Evolutionary conservation across 108 stramenopile species (phyloP), one percentile per base, ranked within the genome.

Genomic region (Cyclotella choctawhatcheeana): DNA sequence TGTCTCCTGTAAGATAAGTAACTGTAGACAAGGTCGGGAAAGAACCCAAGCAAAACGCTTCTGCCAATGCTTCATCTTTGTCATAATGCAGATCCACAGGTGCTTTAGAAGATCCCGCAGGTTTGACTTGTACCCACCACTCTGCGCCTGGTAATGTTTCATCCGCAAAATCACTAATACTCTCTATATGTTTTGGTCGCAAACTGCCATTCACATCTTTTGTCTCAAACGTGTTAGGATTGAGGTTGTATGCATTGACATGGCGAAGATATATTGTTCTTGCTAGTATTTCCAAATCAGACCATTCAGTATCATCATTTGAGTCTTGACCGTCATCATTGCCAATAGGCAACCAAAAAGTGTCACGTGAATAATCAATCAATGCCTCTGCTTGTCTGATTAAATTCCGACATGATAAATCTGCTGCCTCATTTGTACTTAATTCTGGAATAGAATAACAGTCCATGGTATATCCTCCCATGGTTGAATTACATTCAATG

Each of bases 81-180:
- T 96, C 96, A 69, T 93, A 96, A 63, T 96, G 94, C 24, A 95
- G 73, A 63, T 95, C 92, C 12, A 95, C 81, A 0, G 89, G 88
- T 8, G 74, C 76, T 18, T 58, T 44, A 0, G 31, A 24, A 0
- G 62, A 37, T 2, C 70, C 83, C 4, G 69, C 35, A 18, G 58
- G 66, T 63, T 93, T 93, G 65, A 91, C 84, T 82, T 93, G 93
- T 24, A 93, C 90, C 93, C 93, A 93, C 88, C 89, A 93, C 43
- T 93, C 93, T 2, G 89, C 88, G 22, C 92, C 89, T 7, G 76
- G 62, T 25, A 27, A 0, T 35, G 34, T 16, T 32, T 13, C 25
- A 29, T 64, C 24, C 17, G 29, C 44, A 6, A n/a, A n/a, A n/a
- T n/a, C n/a, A n/a, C n/a, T n/a, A n/a, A n/a, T n/a, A n/a, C n/a